Base-by-base conservation (phyloP, 192 early-diverging fungal genomes). In the Thamnidium elegans region DNA sequence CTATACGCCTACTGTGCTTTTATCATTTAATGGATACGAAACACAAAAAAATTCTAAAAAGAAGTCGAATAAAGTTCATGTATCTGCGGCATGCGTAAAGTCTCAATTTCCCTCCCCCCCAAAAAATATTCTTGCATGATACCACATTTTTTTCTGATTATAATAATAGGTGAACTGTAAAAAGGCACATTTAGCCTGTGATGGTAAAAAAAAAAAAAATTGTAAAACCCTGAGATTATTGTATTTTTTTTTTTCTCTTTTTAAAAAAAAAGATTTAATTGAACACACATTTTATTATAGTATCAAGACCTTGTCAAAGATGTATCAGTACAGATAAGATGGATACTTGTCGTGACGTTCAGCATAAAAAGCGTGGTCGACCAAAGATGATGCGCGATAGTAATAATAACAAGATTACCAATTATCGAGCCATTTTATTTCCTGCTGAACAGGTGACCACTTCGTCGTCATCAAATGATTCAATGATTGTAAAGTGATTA, bases 281-380 rank as follows among this genome's bases (percentile, higher is more conserved):
- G 14, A 4, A 9, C 50, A 19, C 19, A 62, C 20, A 68, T 7
- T n/a, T 2, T 32, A 15, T 34, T 5, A 31, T 31, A 55, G 53
- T 31, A 19, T 17, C 53, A 6, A 55, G 53, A 36, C 92, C 92
- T 21, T 94, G 92, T 73, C 84, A 83, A 62, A 76, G 90, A 30
- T 94, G 92, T 73, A 74, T 83, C 17, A 76, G 83, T 20, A 65
- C 89, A 42, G 85, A 82, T 31, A 89, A 86, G 67, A 79, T 81
- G 19, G 88, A 89, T 67, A 85, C 86, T 4, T 94, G 92, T 69
- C 68, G 86, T 19, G 92, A 94, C 68, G 88, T 91, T 23, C 84
- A 89, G 74, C 90, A 92, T 74, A 94, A 94, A 71, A 89, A 88
- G 61, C 79, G 92, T 58, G 92, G 92, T 14, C 80, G 92, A 3